Base-by-base conservation (phyloP, 2,329 filamentous ascomycete genomes). In the Fusarium begoniae region DNA sequence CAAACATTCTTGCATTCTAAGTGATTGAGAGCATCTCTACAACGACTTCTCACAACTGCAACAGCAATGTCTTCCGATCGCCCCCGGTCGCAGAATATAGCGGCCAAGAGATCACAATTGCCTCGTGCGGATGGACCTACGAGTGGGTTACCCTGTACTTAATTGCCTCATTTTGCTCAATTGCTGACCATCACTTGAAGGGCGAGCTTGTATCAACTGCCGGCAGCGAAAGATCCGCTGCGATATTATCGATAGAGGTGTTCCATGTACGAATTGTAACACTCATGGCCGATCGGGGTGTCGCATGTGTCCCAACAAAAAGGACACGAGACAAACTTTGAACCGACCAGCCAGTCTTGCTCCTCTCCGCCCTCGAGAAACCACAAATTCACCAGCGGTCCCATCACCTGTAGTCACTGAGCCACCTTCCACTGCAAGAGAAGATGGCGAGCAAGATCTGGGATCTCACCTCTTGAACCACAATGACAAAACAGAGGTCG, bases 161-260 rank as follows among this genome's bases (percentile, higher is more conserved):
- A 0, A 1, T 26, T 8, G 3, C 5, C 28, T 15, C 6, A 26
- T 10, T 2, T 14, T 1, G 12, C 2, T 5, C 8, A 8, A 35
- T 15, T 3, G 2, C 18, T 28, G 5, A 8, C 6, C 3, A 1
- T 12, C 4, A 0, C 1, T 12, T 3, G 3, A 9, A 68, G 65
- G 45, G 35, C 65, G 65, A 4, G 65, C 53, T 22, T 68, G 65
- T 4, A 10, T 61, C 18, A 61, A 68, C 14, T 68, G 65, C 20
- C 65, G 53, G 0, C 63, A 43, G 12, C 40, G 65, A 4, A 68
- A 68, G 6, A 45, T 61, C 5, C 53, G 65, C 7, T 68, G 65
- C 12, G 65, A 68, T 7, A 68, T 68, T 3, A 8, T 35, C 20
- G 40, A 47, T 13, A 67, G 38, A 45, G 65, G 65, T 1, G 24